phyloP scores from a whole-genome alignment of 192 early-diverging fungal genomes.

The Kappamyces sp. region DNA sequence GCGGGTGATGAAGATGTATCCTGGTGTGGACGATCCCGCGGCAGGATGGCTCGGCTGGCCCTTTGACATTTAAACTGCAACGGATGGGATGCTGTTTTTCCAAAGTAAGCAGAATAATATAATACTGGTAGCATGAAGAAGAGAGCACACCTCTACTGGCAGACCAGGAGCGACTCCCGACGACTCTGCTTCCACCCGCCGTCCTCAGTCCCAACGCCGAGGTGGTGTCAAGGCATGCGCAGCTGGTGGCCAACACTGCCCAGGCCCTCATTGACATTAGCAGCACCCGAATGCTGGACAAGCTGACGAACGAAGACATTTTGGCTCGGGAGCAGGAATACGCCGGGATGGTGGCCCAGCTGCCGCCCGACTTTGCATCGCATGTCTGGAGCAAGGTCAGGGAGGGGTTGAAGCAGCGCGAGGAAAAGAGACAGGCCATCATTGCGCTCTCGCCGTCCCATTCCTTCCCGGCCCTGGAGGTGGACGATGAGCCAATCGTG shows the following conservation, averaged over 20 bases:
- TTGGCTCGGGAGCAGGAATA: neutral
- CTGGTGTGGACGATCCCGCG: constrained; percentile 15
- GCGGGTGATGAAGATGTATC: neutral
- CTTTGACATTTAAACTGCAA: constrained; percentile 34
- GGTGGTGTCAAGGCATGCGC: no score
- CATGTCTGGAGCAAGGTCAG: no score
- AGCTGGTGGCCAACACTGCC: neutral
- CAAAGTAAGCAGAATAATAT: neutral
- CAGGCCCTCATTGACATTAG: neutral
- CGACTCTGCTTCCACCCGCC: neutral
- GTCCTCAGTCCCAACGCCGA: neutral
- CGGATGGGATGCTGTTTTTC: constrained; percentile 3
- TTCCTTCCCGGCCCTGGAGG: no score
- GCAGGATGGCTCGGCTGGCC: constrained; percentile 46
- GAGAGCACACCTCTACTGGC: neutral
- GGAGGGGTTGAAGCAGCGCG: no score
- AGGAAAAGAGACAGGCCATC: no score
- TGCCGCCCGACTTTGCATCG: no score
- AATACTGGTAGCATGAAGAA: no score
- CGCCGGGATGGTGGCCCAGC: neutral
- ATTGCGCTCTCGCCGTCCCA: no score
- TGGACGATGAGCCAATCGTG: no score
- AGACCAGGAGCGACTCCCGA: neutral
- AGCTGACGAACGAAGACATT: neutral
- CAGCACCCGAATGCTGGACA: neutral